Evolutionary conservation across 495 filamentous ascomycete species (phyloP), one percentile per base, ranked within the genome.

Genomic region (Penicillium nucicola): DNA sequence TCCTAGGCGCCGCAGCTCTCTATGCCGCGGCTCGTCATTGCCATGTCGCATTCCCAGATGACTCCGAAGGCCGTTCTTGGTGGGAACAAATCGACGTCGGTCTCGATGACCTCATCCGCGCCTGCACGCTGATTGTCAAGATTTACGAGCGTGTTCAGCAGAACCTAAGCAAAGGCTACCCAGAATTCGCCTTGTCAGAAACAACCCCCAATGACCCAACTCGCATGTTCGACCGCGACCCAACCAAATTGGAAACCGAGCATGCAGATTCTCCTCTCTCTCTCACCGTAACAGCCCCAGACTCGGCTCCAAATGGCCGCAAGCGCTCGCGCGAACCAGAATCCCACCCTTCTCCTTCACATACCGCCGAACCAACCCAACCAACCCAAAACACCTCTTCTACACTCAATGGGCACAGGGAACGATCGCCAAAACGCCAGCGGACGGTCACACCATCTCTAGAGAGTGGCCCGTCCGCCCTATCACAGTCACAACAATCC

Each of bases 1-100:
- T 87, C 14, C 88, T 98, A 45, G 89, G 91, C 32, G 85, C 92
- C 33, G 86, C 86, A 12, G 84, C 91, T 11, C 80, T 98, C 33
- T 97, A 95, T 67, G 92, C 88, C 43, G 88, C 88, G 14, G 83
- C 87, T 14, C 79, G 81, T 20, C 82, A 89, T 40, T 85, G 78
- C 35, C 73, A 80, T 17, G 77, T 89, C 6, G 77, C 74, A 9
- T 87, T 97, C 48, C 80, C 84, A 25, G 91, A 96, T 61, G 78
- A 89, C 48, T 65, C 74, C 20, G 63, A 79, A 34, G 89, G 86
- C n/a, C 77, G 82, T 53, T 77, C 90, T 1, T 98, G 93, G 93
- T 98, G 93, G 93, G 80, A 87, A 56, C 64, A 81, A 55, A 69
- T 87, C 70, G 70, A 81, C 33, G 77, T 91, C 51, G 60, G 79